These are phyloP conservation scores for Immersiella caudata DNA, from an alignment of 495 filamentous ascomycete species.

Conservation along the genomic window DNA sequence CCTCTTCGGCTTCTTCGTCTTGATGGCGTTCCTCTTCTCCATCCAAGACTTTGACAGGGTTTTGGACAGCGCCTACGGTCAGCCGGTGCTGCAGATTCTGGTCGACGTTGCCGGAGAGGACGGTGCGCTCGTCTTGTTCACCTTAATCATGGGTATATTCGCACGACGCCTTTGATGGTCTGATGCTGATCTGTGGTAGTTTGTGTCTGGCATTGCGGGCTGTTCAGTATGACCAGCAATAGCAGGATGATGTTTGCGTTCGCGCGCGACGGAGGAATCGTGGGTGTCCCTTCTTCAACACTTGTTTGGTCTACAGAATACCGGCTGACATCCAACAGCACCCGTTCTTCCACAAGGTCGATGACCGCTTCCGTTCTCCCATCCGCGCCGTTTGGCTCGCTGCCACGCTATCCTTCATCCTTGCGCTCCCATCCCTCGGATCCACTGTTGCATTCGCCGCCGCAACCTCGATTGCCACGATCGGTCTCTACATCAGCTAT, in stretches of 20 bases:
- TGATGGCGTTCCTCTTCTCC: constrained; percentile 60
- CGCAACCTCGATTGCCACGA: constrained; percentile 69
- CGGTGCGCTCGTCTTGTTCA: constrained; percentile 59
- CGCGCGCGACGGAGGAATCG: constrained; percentile 55
- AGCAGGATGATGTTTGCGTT: constrained; percentile 70
- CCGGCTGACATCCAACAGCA: constrained; percentile 26
- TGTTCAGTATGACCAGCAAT: constrained; percentile 62
- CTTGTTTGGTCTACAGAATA: neutral
- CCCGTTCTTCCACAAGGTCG: constrained; percentile 59
- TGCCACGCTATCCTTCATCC: constrained; percentile 60
- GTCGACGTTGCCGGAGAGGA: constrained; percentile 58
- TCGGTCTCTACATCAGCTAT: constrained; percentile 68
- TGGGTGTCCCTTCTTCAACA: constrained; percentile 30
- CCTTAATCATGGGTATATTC: constrained; percentile 52
- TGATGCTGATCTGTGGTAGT: constrained; percentile 28
- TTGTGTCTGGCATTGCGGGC: constrained; percentile 63
- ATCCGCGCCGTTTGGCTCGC: constrained; percentile 64
- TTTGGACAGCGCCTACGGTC: constrained; percentile 44
- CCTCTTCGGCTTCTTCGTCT: constrained; percentile 65
- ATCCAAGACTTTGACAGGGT: constrained; percentile 59
- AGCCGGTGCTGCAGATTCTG: constrained; percentile 62
- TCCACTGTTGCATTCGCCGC: constrained; percentile 63
- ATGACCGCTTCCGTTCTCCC: constrained; percentile 56
- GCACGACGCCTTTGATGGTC: too few relatives aligned
- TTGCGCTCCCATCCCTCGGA: constrained; percentile 64